Evolutionary conservation across 2,329 filamentous ascomycete species (phyloP).

Genomic region (Neonectria hederae): DNA sequence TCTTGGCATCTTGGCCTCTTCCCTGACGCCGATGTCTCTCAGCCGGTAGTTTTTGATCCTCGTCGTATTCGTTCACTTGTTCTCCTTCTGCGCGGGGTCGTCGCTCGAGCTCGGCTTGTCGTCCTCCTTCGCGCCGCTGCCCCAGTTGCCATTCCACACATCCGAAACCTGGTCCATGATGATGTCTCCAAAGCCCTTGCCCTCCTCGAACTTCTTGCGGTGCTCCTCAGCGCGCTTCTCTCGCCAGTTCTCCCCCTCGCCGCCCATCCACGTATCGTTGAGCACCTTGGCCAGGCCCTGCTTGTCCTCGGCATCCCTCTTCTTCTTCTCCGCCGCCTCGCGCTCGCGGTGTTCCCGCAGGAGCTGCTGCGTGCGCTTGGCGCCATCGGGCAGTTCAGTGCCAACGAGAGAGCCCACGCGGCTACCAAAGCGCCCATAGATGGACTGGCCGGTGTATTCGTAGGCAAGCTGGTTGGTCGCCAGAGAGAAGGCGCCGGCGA

Average conservation of each 20-base stretch:
- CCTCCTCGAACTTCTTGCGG: slow-evolving; percentile 62
- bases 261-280: slow-evolving; percentile 67
- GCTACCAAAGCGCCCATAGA: slow-evolving; percentile 57
- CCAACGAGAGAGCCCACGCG: slow-evolving; percentile 58
- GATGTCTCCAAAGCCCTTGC: slow-evolving; percentile 64
- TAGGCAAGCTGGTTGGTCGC: slow-evolving; percentile 64
- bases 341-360: slow-evolving; percentile 58
- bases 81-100: slow-evolving; percentile 23
- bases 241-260: slow-evolving; percentile 64
- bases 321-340: slow-evolving; percentile 44
- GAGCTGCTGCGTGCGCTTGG: slow-evolving; percentile 57
- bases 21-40: not conserved
- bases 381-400: slow-evolving; percentile 66
- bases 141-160: slow-evolving; percentile 56
- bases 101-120: slow-evolving; percentile 33
- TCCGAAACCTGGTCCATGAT: slow-evolving; percentile 67
- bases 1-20: slow-evolving; percentile 2
- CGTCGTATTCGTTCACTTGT: slow-evolving; percentile 31
- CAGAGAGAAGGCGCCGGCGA: slow-evolving; percentile 61
- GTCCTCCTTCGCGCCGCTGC: slow-evolving; percentile 43
- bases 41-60: slow-evolving; percentile 4
- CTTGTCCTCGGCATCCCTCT: slow-evolving; percentile 44
- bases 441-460: slow-evolving; percentile 65
- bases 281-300: slow-evolving; percentile 48
- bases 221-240: slow-evolving; percentile 62